Evolutionary conservation across 2,329 filamentous ascomycete genomes (phyloP).

Genomic region (Phialophora expanda): DNA sequence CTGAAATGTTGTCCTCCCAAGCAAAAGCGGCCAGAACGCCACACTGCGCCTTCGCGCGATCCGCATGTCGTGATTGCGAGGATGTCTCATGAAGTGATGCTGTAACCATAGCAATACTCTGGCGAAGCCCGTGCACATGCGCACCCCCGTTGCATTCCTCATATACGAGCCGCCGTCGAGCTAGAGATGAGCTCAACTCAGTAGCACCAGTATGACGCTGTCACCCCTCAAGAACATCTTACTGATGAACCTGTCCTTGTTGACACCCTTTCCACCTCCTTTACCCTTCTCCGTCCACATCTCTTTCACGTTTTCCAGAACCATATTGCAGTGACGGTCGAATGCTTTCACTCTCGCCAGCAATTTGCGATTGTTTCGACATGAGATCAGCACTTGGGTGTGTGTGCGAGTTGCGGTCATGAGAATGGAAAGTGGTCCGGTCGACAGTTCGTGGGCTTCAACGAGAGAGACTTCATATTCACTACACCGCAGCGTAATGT

Average conservation of each 20-base stretch:
- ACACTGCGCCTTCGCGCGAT: neutral
- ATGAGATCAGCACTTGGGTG: constrained; percentile 94
- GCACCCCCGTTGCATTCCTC: neutral
- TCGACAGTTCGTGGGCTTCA: constrained; percentile 79
- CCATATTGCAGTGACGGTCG: constrained; percentile 99
- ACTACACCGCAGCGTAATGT: constrained; percentile 52
- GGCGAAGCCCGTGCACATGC: neutral
- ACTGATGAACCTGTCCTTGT: constrained; percentile 98
- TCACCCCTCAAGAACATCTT: constrained; percentile 95
- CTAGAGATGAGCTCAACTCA: constrained; percentile 63
- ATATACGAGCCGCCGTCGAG: neutral
- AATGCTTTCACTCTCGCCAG: constrained; percentile 98
- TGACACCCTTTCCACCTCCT: constrained; percentile 90
- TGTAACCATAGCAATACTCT: neutral
- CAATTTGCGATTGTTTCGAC: constrained; percentile 97
- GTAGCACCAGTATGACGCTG: constrained; percentile 82
- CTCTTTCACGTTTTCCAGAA: constrained; percentile 95
- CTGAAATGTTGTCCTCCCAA: neutral
- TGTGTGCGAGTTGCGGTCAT: constrained; percentile 95
- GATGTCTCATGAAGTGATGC: neutral
- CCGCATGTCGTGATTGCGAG: neutral
- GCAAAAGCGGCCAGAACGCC: neutral
- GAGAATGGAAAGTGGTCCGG: constrained; percentile 86
- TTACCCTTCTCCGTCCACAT: constrained; percentile 97
- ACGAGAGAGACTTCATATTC: constrained; percentile 88